Evolutionary conservation across 108 stramenopile genomes (phyloP).

Genomic region (Asterionellopsis glacialis): DNA sequence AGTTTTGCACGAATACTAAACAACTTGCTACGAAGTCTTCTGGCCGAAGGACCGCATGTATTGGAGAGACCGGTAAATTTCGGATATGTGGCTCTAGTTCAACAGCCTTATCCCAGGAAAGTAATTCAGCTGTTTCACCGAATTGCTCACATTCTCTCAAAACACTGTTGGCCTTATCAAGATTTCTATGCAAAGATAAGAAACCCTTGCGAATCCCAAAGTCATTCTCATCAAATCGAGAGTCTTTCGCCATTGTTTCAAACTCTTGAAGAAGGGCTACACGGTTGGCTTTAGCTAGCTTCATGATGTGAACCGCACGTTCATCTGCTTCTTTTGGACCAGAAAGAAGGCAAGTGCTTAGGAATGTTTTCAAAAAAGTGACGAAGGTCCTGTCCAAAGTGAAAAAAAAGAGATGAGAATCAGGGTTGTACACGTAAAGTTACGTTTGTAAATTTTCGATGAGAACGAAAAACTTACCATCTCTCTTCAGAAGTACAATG

Average conservation of each 20-base stretch:
- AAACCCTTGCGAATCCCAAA: conserved; percentile 28
- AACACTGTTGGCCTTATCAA: conserved; percentile 20
- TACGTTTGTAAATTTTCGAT: too few relatives aligned
- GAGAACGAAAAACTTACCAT: background rate
- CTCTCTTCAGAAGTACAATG: conserved; percentile 30
- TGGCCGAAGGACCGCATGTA: conserved; percentile 24
- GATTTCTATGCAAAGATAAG: conserved; percentile 26
- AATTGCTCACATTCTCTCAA: conserved; percentile 19
- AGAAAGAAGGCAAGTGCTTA: conserved; percentile 19
- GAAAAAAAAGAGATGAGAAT: background rate
- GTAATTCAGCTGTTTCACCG: conserved; percentile 13
- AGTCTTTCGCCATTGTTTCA: background rate
- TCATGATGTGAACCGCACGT: conserved; percentile 19
- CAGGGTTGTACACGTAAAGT: too few relatives aligned
- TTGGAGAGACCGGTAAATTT: conserved; percentile 19
- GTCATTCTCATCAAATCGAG: background rate
- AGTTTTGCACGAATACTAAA: conserved; percentile 16
- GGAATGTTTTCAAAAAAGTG: conserved; percentile 21
- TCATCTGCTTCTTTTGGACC: conserved; percentile 28
- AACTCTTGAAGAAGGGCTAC: conserved; percentile 17
- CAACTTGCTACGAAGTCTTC: conserved; percentile 32
- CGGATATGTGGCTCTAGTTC: conserved; percentile 27
- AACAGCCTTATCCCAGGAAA: conserved; percentile 26
- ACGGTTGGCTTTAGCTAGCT: conserved; percentile 32
- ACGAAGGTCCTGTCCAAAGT: conserved; percentile 14